phyloP scores from a whole-genome alignment of 441 rosid species.

The Aleurites moluccanus region DNA sequence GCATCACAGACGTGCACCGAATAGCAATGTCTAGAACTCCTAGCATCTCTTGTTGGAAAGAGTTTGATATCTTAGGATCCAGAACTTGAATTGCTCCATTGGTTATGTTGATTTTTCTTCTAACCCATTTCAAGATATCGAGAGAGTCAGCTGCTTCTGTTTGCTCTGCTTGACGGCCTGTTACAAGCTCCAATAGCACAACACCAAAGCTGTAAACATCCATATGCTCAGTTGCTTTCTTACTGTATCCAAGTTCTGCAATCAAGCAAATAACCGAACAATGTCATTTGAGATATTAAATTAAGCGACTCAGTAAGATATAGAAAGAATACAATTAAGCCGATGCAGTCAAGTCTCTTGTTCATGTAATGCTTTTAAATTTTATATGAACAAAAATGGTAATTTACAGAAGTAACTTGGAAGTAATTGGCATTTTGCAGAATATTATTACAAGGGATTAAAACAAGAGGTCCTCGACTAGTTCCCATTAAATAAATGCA shows the following conservation, averaged over 20 bases:
- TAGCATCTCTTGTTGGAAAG: conserved; percentile 62
- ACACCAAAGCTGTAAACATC: conserved; percentile 91
- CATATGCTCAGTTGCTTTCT: conserved; percentile 78
- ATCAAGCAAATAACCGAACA: conserved; percentile 20
- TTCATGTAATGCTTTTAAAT: not conserved
- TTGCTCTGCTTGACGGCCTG: conserved; percentile 74
- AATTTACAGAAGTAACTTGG: not conserved
- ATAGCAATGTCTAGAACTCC: conserved; percentile 71
- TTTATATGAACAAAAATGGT: not conserved
- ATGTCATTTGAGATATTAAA: not conserved
- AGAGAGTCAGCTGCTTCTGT: conserved; percentile 46
- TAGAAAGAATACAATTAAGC: not conserved
- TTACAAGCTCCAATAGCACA: conserved; percentile 73
- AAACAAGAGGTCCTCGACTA: not conserved
- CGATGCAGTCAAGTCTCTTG: not conserved
- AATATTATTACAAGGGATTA: not conserved
- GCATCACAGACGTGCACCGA: conserved; percentile 67
- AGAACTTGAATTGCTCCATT: conserved; percentile 69
- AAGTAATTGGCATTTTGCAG: not conserved
- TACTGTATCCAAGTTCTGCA: conserved; percentile 70
- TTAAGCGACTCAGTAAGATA: not conserved
- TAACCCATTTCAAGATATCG: conserved; percentile 80
- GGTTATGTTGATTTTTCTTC: conserved; percentile 80
- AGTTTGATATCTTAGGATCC: conserved; percentile 57
- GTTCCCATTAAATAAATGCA: not conserved